phyloP scores from a whole-genome alignment of 2,329 filamentous ascomycete species.

The Fusarium keratoplasticum region DNA sequence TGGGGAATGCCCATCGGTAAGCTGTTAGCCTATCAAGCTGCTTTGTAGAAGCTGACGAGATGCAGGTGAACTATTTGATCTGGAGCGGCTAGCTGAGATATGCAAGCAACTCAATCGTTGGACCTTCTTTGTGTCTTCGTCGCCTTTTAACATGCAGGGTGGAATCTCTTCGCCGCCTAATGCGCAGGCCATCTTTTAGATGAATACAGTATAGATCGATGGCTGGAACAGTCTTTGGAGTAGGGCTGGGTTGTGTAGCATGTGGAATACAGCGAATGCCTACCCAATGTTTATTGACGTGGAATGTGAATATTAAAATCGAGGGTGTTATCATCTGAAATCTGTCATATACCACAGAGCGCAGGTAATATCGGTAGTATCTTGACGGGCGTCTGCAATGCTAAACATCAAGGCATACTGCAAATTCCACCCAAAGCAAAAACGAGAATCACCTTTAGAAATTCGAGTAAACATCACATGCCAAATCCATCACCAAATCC shows the following conservation, averaged over 20 bases:
- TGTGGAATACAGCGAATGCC: not conserved
- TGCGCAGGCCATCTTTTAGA: slow-evolving; percentile 31
- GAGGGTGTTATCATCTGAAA: not conserved
- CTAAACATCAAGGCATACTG: not conserved
- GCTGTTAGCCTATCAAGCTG: accelerated
- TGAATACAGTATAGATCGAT: not conserved
- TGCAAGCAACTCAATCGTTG: slow-evolving; percentile 64
- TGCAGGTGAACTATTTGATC: slow-evolving; percentile 51
- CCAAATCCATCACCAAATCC: not conserved
- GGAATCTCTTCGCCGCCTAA: slow-evolving; percentile 29
- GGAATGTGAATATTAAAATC: not conserved
- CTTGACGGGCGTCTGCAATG: not conserved
- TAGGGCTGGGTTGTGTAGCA: not conserved
- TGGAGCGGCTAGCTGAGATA: slow-evolving; percentile 53
- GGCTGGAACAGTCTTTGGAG: not conserved
- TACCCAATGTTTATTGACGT: not conserved
- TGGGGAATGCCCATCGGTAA: slow-evolving; percentile 57
- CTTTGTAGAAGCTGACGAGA: not conserved
- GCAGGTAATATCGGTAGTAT: not conserved
- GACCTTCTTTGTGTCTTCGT: slow-evolving; percentile 62
- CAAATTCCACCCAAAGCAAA: not conserved
- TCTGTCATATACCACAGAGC: not conserved
- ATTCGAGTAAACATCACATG: not conserved
- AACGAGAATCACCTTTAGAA: not conserved
- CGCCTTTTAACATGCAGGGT: slow-evolving; percentile 54